phyloP scores from a whole-genome alignment of 2,329 filamentous ascomycete species.

The Microdochium paspali region DNA sequence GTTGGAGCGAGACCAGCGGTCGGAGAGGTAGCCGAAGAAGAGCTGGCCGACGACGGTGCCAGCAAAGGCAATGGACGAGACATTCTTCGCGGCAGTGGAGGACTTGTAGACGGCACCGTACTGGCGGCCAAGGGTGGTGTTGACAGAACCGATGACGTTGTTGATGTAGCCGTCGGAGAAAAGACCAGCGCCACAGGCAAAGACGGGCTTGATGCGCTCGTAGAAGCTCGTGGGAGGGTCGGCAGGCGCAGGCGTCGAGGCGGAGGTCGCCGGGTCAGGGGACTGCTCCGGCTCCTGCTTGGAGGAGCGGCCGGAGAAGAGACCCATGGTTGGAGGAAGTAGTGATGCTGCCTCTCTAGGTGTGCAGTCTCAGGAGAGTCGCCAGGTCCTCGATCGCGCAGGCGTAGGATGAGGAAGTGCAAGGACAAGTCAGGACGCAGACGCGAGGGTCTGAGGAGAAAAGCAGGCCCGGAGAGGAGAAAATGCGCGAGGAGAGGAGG shows the following conservation, averaged over 20 bases:
- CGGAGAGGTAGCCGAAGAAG: slow-evolving; percentile 69
- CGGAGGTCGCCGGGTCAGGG: background rate
- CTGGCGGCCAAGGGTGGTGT: slow-evolving; percentile 60
- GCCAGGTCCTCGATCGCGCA: too few relatives aligned
- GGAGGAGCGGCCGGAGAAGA: background rate
- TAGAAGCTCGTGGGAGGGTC: background rate
- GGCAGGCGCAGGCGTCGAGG: background rate
- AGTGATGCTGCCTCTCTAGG: too few relatives aligned
- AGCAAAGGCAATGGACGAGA: slow-evolving; percentile 75
- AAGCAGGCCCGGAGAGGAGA: too few relatives aligned
- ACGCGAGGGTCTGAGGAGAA: too few relatives aligned
- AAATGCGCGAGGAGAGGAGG: too few relatives aligned
- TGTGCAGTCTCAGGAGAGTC: too few relatives aligned
- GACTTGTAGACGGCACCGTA: slow-evolving; percentile 62
- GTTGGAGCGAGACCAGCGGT: slow-evolving; percentile 78
- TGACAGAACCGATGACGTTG: slow-evolving; percentile 63
- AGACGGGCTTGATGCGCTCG: slow-evolving; percentile 49
- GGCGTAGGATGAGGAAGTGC: too few relatives aligned
- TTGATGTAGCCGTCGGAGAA: slow-evolving; percentile 93
- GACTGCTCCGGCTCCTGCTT: background rate
- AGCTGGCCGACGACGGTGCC: slow-evolving; percentile 76
- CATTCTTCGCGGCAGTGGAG: slow-evolving; percentile 63
- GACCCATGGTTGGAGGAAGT: background rate
- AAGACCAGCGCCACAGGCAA: slow-evolving; percentile 81
- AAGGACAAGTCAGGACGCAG: too few relatives aligned